Evolutionary conservation across 495 filamentous ascomycete genomes (phyloP).

Genomic region (Hyaloscypha bicolor): DNA sequence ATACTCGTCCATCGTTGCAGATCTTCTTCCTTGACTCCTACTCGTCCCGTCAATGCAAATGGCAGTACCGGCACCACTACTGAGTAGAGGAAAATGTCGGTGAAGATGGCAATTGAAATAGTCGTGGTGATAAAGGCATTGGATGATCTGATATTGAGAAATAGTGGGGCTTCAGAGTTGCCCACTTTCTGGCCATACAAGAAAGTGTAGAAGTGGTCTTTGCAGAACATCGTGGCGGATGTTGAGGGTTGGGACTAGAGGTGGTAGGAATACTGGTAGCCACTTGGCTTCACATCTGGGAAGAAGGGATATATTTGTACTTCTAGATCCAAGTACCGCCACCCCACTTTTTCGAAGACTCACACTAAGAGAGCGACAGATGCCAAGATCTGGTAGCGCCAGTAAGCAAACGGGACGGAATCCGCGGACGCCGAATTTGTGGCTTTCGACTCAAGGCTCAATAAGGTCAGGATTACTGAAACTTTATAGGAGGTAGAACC

Average conservation of each 20-base stretch:
- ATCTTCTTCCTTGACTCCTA: slow-evolving; percentile 55
- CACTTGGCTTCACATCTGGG: neutral
- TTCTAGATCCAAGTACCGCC: neutral
- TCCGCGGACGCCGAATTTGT: neutral
- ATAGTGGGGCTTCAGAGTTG: slow-evolving; percentile 19
- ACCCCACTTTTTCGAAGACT: slow-evolving; percentile 2
- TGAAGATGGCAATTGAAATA: slow-evolving; percentile 43
- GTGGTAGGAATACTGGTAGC: neutral
- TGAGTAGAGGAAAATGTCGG: slow-evolving; percentile 27
- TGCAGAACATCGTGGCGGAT: slow-evolving; percentile 21
- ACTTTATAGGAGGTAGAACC: neutral
- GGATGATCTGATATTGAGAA: slow-evolving; percentile 29
- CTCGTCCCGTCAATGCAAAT: slow-evolving; percentile 66
- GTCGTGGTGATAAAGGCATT: slow-evolving; percentile 32
- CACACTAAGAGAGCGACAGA: neutral
- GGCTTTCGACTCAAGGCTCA: neutral
- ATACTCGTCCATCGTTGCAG: slow-evolving; percentile 78
- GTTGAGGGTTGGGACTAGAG: neutral
- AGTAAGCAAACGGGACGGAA: neutral
- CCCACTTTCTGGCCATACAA: slow-evolving; percentile 27
- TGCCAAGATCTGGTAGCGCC: neutral
- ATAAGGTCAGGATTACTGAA: neutral
- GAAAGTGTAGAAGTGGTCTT: slow-evolving; percentile 20
- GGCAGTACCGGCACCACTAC: slow-evolving; percentile 64
- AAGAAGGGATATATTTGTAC: neutral